Conservation (phyloP, 2,329 filamentous ascomycete genomes). For the Aspergillus pseudoviridinutans region DNA sequence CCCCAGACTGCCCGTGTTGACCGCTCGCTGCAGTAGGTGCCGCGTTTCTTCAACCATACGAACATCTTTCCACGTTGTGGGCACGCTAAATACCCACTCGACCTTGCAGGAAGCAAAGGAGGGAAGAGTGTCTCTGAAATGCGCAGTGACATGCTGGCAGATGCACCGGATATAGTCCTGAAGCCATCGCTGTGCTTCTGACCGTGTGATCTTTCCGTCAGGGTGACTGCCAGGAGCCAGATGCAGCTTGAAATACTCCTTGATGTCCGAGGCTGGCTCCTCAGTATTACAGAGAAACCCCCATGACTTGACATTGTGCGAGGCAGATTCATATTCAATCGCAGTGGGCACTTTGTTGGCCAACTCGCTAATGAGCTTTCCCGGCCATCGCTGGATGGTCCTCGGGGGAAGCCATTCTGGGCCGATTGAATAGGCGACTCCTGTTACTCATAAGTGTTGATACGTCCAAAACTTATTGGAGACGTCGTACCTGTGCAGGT, state of each 20-base stretch:
- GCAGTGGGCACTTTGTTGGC: slow-evolving; percentile 33
- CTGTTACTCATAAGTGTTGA: no score
- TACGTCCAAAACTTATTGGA: no score
- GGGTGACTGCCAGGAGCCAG: slow-evolving; percentile 28
- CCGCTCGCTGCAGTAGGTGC: slow-evolving; percentile 25
- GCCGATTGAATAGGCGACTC: neutral
- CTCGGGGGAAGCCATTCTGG: slow-evolving; percentile 33
- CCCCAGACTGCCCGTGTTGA: slow-evolving; percentile 22
- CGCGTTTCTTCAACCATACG: slow-evolving; percentile 34
- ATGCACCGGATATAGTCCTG: slow-evolving; percentile 33
- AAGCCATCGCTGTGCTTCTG: slow-evolving; percentile 26
- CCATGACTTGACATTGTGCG: slow-evolving; percentile 22
- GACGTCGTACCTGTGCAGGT: slow-evolving; percentile 19
- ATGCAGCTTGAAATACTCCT: slow-evolving; percentile 38
- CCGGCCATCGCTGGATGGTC: slow-evolving; percentile 35
- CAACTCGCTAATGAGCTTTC: slow-evolving; percentile 25
- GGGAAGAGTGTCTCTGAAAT: slow-evolving; percentile 23
- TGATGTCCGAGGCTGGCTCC: slow-evolving; percentile 20
- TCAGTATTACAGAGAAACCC: slow-evolving; percentile 35
- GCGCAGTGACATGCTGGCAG: slow-evolving; percentile 27
- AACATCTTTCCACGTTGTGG: slow-evolving; percentile 40
- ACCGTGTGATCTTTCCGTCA: slow-evolving; percentile 17
- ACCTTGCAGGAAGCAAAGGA: slow-evolving; percentile 25
- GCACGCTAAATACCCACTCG: slow-evolving; percentile 42
- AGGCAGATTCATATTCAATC: slow-evolving; percentile 22